Evolutionary conservation across 352 stramenopile species (phyloP), one percentile per base, ranked within the genome.

Genomic region (Pelagophyceae sp.): DNA sequence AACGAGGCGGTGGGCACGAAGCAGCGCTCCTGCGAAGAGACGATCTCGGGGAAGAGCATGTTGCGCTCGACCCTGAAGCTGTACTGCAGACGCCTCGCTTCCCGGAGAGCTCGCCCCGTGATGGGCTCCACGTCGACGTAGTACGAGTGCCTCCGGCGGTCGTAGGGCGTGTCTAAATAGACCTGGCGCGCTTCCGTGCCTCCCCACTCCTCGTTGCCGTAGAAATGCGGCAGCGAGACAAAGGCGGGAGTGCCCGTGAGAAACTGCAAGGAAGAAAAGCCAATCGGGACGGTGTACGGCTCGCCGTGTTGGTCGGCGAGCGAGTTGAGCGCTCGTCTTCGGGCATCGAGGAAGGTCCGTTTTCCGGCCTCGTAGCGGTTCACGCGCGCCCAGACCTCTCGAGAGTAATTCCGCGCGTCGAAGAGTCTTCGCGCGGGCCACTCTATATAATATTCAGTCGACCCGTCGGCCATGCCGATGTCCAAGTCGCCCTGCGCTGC

Each of bases 71-170:
- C 33, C 33, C 76, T 51, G n/a, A 79, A 69, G 76, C 77, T 79
- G 76, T 54, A 63, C 33, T 79, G 76, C 27, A 69, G 50, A 32
- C 76, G 71, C 25, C 58, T 40, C 11, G 76, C 76, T 20, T 77
- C 64, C n/a, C 76, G 71, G 38, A 79, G 38, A 29, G 74, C 58
- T 5, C 32, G 35, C 29, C 76, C 76, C 3, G 76, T 76, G n/a
- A 79, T 64, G 38, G 76, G 76, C 32, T 79, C 76, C 25, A 79
- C 63, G 76, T 79, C 76, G 35, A 79, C 40, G 23, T 72, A 63
- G 37, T 54, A 74, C 3, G 27, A 32, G 58, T 79, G 76, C 5
- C 58, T 51, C 37, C 40, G 45, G 2, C 67, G 67, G 31, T 74
- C 67, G 5, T 51, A 6, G 31, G 20, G 31, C 2, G 67, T 74